Conservation (phyloP, 805 yeast genomes). For the Cyberlindnera japonica region DNA sequence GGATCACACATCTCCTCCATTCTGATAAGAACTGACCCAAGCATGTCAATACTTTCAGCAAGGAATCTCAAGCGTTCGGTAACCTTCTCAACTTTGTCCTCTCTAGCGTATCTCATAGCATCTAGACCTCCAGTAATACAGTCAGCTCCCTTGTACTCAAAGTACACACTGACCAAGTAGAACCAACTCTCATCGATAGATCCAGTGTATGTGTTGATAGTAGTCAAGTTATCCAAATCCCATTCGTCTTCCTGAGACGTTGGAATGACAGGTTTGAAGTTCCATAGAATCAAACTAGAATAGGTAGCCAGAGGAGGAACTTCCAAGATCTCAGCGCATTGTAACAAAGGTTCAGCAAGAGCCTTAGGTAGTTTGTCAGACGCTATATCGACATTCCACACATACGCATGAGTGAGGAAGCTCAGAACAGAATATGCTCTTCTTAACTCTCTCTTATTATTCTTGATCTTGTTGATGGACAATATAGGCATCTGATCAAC, state of each 20-base stretch:
- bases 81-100: constrained; percentile 40
- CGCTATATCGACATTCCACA: constrained; percentile 76
- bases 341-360: constrained; percentile 67
- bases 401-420: constrained; percentile 82
- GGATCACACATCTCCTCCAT: constrained; percentile 97
- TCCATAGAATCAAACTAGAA: constrained; percentile 87
- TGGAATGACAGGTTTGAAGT: constrained; percentile 63
- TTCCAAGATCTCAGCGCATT: constrained; percentile 54
- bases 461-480: constrained; percentile 37
- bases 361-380: constrained; percentile 59
- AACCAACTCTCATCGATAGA: constrained; percentile 93
- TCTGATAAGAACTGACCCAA: constrained; percentile 69
- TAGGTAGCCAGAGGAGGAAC: constrained; percentile 87
- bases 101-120: constrained; percentile 55
- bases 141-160: constrained; percentile 78
- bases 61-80: constrained; percentile 50
- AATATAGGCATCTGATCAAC: constrained; percentile 66
- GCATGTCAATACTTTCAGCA: constrained; percentile 70
- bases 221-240: constrained; percentile 67
- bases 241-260: constrained; percentile 27
- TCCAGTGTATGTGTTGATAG: constrained; percentile 84
- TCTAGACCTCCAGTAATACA: constrained; percentile 64
- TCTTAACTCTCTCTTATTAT: constrained; percentile 50
- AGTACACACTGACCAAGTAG: constrained; percentile 80
- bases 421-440: constrained; percentile 80